Evolutionary conservation across 495 filamentous ascomycete genomes (phyloP).

Genomic region (Cairneyella variabilis): DNA sequence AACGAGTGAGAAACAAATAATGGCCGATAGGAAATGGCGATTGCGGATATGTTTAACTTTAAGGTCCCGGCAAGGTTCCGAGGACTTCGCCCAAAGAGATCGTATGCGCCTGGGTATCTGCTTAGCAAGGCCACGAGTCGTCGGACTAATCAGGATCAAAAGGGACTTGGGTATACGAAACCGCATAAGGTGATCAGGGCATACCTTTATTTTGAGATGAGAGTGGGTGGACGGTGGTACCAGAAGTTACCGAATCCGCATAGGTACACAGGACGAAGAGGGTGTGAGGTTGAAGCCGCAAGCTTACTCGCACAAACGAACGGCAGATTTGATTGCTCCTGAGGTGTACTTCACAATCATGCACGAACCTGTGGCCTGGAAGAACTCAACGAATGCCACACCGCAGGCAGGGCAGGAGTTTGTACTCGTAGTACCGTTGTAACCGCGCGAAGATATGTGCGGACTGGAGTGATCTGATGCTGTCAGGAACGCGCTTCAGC

Average conservation of each 20-base stretch:
- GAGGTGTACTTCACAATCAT: slow-evolving; percentile 4
- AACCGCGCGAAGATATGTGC: neutral
- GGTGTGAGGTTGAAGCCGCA: slow-evolving; percentile 3
- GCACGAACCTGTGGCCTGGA: slow-evolving; percentile 6
- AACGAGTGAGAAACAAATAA: slow-evolving; percentile 5
- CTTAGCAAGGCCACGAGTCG: slow-evolving; percentile 21
- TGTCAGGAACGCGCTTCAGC: slow-evolving; percentile 8
- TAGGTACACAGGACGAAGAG: slow-evolving; percentile 7
- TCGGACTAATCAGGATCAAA: slow-evolving; percentile 17
- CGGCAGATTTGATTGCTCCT: slow-evolving; percentile 22
- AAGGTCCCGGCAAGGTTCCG: slow-evolving; percentile 17
- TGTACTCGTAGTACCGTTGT: neutral
- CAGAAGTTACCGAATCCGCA: slow-evolving; percentile 1
- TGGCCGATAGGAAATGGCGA: slow-evolving; percentile 12
- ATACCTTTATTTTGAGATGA: slow-evolving; percentile 19
- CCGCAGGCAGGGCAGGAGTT: neutral
- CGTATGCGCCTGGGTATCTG: slow-evolving; percentile 8
- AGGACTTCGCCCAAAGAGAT: neutral
- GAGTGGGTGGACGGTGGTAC: slow-evolving; percentile 10
- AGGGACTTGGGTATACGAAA: slow-evolving; percentile 12
- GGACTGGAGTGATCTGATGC: neutral
- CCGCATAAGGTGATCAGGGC: slow-evolving; percentile 22
- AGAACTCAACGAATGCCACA: neutral
- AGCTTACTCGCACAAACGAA: slow-evolving; percentile 22
- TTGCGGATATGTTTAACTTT: slow-evolving; percentile 16